Base-by-base conservation (phyloP, 2,329 filamentous ascomycete genomes). In the Venturia carpophila region DNA sequence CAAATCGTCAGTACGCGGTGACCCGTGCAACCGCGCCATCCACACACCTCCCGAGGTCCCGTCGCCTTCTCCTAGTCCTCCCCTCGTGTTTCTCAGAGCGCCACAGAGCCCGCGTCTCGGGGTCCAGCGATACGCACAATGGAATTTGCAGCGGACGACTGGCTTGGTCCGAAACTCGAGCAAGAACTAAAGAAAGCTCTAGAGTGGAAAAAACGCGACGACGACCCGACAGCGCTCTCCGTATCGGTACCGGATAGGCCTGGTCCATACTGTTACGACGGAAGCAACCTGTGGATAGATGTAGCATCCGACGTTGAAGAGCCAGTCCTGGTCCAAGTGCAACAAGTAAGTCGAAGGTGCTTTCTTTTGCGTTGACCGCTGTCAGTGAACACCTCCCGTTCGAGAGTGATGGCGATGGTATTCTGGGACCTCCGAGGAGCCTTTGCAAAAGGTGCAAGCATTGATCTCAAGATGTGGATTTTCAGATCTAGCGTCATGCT, bases 101-200 rank as follows among this genome's bases (percentile, higher is more conserved):
- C 47, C n/a, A 52, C 47, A 5, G 3, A n/a, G 13, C 10, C 11
- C 15, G 39, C 9, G 39, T 15, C 30, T 34, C 15, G 39, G 21
- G 47, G 13, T 21, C 11, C 3, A 10, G 17, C 21, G 13, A 10
- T 37, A 19, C 3, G 15, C 10, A 43, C 43, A 13, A 62, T 62
- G 60, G 37, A 5, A 3, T 30, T 19, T 30, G 27, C 34, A 15
- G 21, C 37, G 30, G 37, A 30, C 27, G 9, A 43, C 41, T 64
- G 63, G 63, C 63, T 64, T 60, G 63, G 47, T 21, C 34, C 63
- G 41, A 37, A 21, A 34, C 47, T 64, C 37, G 63, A 64, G 34
- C 47, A 45, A 17, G 47, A 64, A 42, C 6, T 64, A 2, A 58
- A 43, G 52, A 34, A 58, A 24, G 47, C n/a, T 24, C 15, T 58